Evolutionary conservation across 2,329 filamentous ascomycete genomes (phyloP), one percentile per base, ranked within the genome.

Genomic region (Penicillium sp.): DNA sequence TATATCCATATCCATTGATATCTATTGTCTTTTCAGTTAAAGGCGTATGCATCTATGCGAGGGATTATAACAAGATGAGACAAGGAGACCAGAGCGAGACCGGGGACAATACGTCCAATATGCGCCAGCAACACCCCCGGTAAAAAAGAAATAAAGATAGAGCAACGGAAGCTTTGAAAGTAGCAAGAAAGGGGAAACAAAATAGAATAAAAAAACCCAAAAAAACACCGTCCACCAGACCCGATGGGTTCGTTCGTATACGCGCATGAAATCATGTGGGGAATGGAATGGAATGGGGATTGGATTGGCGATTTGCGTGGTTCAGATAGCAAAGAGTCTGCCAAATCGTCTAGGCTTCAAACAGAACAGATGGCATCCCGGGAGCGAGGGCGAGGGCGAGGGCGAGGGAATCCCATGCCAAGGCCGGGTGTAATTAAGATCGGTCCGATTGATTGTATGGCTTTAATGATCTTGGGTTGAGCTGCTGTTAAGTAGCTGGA

Each of bases 401-500:
- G n/a, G n/a, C n/a, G n/a, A n/a, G 10, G 36, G 4, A 24, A 4
- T 9, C 12, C 21, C 36, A 39, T 39, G 36, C 17, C 36, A 24
- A 39, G 17, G 18, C 21, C 29, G 13, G 33, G 23, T 18, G 37
- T 23, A 41, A 18, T 27, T 42, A 26, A 29, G 39, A 27, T 42
- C 39, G 26, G 39, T 24, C 43, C 30, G 41, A 23, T 13, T 26
- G 15, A 10, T 27, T 20, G 4, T 10, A 21, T 23, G 18, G 7
- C 41, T n/a, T 60, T 56, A 67, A 43, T 64, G 60, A 20, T 69
- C 66, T 49, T 62, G 62, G n/a, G 53, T 53, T 34, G 61, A 59
- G 40, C 55, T 76, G 49, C 75, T 80, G 57, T 82, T 82, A n/a
- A 84, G 72, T 58, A 81, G 67, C 21, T 77, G 76, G 30, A 84